Evolutionary conservation across 257 asterid genomes (phyloP).

Genomic region (Apocynum venetum): DNA sequence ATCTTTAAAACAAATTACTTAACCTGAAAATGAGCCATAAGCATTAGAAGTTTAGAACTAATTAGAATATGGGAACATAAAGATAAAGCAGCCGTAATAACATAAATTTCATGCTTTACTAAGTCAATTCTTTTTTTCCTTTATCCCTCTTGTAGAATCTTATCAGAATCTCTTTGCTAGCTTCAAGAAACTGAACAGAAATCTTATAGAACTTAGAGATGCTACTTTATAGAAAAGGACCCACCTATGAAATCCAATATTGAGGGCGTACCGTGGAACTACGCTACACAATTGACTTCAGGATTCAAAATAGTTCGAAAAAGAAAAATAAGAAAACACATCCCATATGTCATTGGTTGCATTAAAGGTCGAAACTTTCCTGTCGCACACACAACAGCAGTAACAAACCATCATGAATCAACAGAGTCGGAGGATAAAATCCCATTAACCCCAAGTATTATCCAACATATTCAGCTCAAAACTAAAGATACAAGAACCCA

Average conservation of each 20-base stretch:
- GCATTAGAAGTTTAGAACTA: neutral
- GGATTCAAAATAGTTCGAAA: neutral
- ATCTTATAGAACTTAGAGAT: neutral
- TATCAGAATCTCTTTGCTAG: neutral
- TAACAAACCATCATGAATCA: neutral
- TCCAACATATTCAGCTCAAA: slow-evolving; percentile 9
- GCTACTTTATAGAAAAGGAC: neutral
- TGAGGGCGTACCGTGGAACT: neutral
- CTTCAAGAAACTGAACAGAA: neutral
- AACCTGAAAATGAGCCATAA: slow-evolving; percentile 19
- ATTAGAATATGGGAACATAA: neutral
- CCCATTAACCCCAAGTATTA: neutral
- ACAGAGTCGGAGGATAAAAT: neutral
- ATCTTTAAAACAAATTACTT: slow-evolving; percentile 14
- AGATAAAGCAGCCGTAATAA: neutral
- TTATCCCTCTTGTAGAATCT: neutral
- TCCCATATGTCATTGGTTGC: neutral
- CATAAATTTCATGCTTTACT: neutral
- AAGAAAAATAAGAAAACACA: neutral
- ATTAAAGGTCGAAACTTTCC: neutral
- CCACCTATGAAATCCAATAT: neutral
- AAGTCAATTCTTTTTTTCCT: neutral
- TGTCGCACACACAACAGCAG: neutral
- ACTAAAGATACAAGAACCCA: neutral
- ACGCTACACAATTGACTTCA: neutral